Evolutionary conservation across 1,139 yeast genomes (phyloP).

Genomic region (Yamadazyma membranifaciens): DNA sequence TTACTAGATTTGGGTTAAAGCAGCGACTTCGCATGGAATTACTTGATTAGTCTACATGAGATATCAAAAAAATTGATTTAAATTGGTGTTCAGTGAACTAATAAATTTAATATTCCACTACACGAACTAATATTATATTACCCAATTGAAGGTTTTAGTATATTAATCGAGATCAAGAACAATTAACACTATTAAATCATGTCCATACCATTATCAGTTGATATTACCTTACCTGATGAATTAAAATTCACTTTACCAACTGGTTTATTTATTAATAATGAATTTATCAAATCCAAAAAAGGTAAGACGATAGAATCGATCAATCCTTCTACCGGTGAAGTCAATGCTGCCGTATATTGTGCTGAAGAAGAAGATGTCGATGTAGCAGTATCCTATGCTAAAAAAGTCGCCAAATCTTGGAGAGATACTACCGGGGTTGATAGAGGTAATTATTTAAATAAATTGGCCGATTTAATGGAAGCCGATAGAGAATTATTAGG

Average conservation of each 20-base stretch:
- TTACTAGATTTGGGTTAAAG: background rate
- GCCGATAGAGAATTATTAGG: constrained; percentile 56
- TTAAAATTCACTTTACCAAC: constrained; percentile 59
- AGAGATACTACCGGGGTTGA: constrained; percentile 45
- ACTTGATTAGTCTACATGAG: constrained; percentile 1
- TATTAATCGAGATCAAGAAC: too few species aligned
- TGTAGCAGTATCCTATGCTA: constrained; percentile 72
- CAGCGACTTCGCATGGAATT: constrained; percentile 2
- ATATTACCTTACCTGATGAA: constrained; percentile 57
- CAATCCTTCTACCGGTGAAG: constrained; percentile 68
- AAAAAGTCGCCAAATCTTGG: constrained; percentile 62
- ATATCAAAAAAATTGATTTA: background rate
- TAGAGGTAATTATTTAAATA: constrained; percentile 54
- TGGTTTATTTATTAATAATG: constrained; percentile 81
- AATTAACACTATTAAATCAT: constrained; percentile 2
- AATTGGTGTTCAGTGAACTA: background rate
- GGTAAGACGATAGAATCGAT: constrained; percentile 64
- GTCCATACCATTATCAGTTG: constrained; percentile 33
- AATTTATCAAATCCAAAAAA: constrained; percentile 60
- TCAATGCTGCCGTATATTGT: constrained; percentile 62
- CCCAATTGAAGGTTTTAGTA: too few species aligned
- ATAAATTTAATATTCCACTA: too few species aligned
- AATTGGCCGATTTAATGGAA: constrained; percentile 61
- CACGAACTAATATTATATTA: too few species aligned
- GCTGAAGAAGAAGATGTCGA: constrained; percentile 74